A percentile compares a stretch with the other conserved stretches of the same genome.
phyloP scores from a whole-genome alignment of 371 early-diverging fungal genomes.

The Funneliformis caledonium region DNA sequence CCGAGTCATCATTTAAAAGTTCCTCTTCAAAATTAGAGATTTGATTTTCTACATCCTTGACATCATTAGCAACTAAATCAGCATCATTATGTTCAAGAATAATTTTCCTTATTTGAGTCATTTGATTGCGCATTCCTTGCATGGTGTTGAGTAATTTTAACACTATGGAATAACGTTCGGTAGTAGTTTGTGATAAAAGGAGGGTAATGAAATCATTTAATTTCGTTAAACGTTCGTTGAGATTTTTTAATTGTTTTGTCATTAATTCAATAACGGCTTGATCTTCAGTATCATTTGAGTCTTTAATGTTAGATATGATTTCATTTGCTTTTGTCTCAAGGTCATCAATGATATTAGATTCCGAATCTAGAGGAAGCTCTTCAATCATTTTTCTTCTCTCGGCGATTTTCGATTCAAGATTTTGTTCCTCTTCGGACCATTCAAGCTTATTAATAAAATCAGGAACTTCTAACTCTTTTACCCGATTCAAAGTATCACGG shows the following conservation, averaged over 20 bases:
- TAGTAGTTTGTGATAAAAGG: slow-evolving; percentile 36
- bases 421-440: slow-evolving; percentile 31
- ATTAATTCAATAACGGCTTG: slow-evolving; percentile 29
- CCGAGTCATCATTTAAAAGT: slow-evolving; percentile 19
- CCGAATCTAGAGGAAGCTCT: background rate
- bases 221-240: slow-evolving; percentile 23
- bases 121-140: slow-evolving; percentile 26
- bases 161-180: slow-evolving; percentile 17
- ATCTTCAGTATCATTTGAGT: slow-evolving; percentile 34
- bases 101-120: slow-evolving; percentile 27
- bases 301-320: slow-evolving; percentile 14
- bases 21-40: slow-evolving; percentile 22
- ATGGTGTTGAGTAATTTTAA: slow-evolving; percentile 5
- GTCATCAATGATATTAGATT: slow-evolving; percentile 18
- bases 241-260: slow-evolving; percentile 32
- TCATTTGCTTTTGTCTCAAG: slow-evolving; percentile 26
- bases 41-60: slow-evolving; percentile 24
- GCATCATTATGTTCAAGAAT: slow-evolving; percentile 39
- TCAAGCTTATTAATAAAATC: slow-evolving; percentile 39
- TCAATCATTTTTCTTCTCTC: slow-evolving; percentile 10
- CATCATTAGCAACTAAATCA: slow-evolving; percentile 27
- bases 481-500: background rate
- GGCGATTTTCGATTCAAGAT: slow-evolving; percentile 7
- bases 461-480: slow-evolving; percentile 37
- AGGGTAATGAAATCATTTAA: slow-evolving; percentile 20